Evolutionary conservation across 139 green algal species (phyloP).

Genomic region (Raphidocelis subcapitata): DNA sequence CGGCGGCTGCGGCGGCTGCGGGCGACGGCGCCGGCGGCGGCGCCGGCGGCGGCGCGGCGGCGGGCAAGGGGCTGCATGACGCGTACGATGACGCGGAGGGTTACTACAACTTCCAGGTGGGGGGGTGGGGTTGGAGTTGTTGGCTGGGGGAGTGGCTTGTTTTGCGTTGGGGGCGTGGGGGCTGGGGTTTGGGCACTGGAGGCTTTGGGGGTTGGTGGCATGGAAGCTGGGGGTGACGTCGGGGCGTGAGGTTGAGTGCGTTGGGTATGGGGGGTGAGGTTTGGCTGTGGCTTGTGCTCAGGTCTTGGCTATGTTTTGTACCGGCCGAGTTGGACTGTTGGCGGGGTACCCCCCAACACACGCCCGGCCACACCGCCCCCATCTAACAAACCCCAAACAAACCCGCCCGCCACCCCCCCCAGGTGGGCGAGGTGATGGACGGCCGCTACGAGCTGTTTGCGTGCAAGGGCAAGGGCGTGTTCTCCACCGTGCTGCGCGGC

Average conservation of each 20-base stretch:
- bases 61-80: slow-evolving; percentile 63
- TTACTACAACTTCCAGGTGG: slow-evolving; percentile 95
- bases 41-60: slow-evolving; percentile 1
- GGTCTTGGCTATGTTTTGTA: no score
- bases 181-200: not conserved
- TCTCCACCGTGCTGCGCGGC: slow-evolving; percentile 90
- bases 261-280: no score
- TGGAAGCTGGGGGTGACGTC: no score
- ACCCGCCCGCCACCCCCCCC: not conserved
- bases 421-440: slow-evolving; percentile 90
- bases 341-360: no score
- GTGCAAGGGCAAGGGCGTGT: slow-evolving; percentile 88
- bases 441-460: slow-evolving; percentile 78
- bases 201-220: no score
- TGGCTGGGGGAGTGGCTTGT: not conserved
- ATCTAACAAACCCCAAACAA: no score
- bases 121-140: not conserved
- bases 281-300: no score
- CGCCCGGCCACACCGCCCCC: no score
- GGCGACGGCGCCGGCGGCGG: slow-evolving; percentile 1
- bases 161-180: not conserved
- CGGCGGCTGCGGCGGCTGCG: slow-evolving; percentile 4
- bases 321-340: no score
- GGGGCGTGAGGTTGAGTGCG: no score
- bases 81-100: slow-evolving; percentile 94